phyloP scores from a whole-genome alignment of 2,329 filamentous ascomycete species.

The Diaporthe caulivora region DNA sequence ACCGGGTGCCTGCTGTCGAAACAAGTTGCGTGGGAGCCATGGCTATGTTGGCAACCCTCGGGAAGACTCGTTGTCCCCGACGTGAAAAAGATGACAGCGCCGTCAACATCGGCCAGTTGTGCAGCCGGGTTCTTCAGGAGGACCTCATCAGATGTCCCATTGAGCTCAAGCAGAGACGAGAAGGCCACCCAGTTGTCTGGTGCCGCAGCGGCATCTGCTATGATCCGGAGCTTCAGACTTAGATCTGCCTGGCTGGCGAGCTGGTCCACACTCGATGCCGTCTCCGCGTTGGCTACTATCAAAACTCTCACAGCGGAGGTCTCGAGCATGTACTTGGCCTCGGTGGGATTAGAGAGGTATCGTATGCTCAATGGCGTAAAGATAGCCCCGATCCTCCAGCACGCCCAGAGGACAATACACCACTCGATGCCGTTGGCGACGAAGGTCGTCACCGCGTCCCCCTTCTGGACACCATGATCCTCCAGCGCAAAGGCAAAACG shows the following conservation, averaged over 20 bases:
- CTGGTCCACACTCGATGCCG: neutral
- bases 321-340: slow-evolving; percentile 5
- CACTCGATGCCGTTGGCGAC: slow-evolving; percentile 7
- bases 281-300: slow-evolving; percentile 6
- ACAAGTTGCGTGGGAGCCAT: neutral
- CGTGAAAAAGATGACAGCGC: neutral
- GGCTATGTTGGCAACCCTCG: neutral
- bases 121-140: neutral
- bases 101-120: neutral
- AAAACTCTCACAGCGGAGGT: neutral
- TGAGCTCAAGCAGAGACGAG: neutral
- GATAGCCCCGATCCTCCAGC: slow-evolving; percentile 16
- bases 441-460: neutral
- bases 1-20: neutral
- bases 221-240: neutral
- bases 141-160: neutral
- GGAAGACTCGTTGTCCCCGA: slow-evolving; percentile 12
- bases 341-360: neutral
- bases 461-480: slow-evolving; percentile 1
- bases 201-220: neutral
- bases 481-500: neutral
- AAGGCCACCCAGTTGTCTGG: neutral
- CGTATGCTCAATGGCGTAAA: neutral
- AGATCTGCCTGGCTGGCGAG: neutral
- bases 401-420: neutral